Conservation (phyloP, 2,329 filamentous ascomycete species). For the Triangularia setosa region DNA sequence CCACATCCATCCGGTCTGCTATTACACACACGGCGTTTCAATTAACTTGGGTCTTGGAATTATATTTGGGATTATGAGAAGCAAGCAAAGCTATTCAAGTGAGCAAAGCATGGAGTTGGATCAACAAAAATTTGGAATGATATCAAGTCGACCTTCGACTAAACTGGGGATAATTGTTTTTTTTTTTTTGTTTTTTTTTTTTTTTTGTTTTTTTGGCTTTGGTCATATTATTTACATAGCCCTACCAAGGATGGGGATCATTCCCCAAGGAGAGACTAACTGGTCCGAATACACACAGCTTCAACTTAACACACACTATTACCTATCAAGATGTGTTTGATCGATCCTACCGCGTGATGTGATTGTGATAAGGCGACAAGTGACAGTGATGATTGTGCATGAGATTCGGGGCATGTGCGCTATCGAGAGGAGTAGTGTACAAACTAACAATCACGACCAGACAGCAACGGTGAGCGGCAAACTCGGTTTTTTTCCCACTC, state of each 20-base stretch:
- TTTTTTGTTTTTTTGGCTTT: not conserved
- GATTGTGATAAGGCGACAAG: not conserved
- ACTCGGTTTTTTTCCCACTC: not conserved
- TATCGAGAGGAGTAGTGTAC: too few species aligned
- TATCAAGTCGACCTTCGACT: not conserved
- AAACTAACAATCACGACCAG: too few species aligned
- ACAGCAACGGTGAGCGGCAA: not conserved
- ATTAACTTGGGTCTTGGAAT: not conserved
- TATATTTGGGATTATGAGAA: not conserved
- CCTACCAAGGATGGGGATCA: not conserved
- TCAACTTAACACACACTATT: not conserved
- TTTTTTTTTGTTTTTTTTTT: not conserved
- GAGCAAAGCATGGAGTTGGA: not conserved
- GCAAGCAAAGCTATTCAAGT: not conserved
- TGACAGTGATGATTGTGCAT: not conserved
- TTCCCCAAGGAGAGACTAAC: not conserved
- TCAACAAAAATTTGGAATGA: not conserved
- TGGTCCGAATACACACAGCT: not conserved
- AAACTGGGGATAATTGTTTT: not conserved
- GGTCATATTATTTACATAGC: not conserved
- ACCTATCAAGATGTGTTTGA: not conserved
- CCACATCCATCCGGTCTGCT: not conserved
- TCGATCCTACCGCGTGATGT: not conserved
- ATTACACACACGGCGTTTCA: not conserved
- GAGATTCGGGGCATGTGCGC: not conserved